These are phyloP conservation scores for Serendipita indica DNA, from an alignment of 768 basidiomycete species.

Conservation along the genomic window DNA sequence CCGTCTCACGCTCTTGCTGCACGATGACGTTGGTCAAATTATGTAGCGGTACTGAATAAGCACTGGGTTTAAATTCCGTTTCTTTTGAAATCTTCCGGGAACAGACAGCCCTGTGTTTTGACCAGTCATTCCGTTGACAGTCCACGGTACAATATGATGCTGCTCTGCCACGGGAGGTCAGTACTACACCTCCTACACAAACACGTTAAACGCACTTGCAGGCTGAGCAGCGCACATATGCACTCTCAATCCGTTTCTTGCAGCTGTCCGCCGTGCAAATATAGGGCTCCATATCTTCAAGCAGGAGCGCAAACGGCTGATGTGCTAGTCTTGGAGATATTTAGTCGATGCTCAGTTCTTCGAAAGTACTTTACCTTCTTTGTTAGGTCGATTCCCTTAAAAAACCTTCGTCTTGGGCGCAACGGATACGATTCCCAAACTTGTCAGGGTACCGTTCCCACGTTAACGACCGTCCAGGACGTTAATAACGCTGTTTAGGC, in stretches of 20 bases:
- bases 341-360: too few species aligned
- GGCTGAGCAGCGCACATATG: constrained; percentile 6
- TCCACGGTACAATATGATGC: constrained; percentile 6
- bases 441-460: too few species aligned
- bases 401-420: too few species aligned
- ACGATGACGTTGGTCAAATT: neutral
- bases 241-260: neutral
- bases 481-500: too few species aligned
- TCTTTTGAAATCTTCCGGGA: neutral
- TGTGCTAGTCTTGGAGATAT: too few species aligned
- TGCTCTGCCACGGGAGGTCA: neutral
- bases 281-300: neutral
- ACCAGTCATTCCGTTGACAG: neutral
- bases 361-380: too few species aligned
- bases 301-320: too few species aligned
- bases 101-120: neutral
- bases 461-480: too few species aligned
- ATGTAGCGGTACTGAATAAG: neutral
- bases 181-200: neutral
- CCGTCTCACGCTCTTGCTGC: constrained; percentile 1
- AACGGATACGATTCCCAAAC: too few species aligned
- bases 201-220: constrained; percentile 3
- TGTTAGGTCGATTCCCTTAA: too few species aligned
- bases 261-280: neutral
- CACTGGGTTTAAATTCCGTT: neutral